Conservation (phyloP, 805 yeast species). For the Hanseniaspora valbyensis region DNA sequence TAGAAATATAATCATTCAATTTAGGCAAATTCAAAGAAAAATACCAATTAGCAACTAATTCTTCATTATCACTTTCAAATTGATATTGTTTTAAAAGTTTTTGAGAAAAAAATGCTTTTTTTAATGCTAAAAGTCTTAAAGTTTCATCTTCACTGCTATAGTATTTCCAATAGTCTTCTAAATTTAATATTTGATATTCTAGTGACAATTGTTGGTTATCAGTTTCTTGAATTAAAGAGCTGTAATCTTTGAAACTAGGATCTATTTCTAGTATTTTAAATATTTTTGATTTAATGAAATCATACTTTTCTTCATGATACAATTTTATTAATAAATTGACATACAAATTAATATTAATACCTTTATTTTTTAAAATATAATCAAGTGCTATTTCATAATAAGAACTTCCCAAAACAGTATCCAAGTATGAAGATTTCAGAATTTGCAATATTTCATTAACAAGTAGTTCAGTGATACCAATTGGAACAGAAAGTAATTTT, state of each 20-base stretch:
- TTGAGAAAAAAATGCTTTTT: slow-evolving; percentile 1
- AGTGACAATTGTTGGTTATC: background rate
- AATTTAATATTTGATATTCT: background rate
- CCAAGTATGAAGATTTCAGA: background rate
- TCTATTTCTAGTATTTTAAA: slow-evolving; percentile 1
- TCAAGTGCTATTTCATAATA: slow-evolving; percentile 11
- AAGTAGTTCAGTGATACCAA: slow-evolving; percentile 4
- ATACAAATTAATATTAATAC: background rate
- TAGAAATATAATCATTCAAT: background rate
- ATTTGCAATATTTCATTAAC: background rate
- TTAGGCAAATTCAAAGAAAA: background rate
- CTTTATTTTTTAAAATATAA: background rate
- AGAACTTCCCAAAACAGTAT: background rate
- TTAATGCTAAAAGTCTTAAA: slow-evolving; percentile 6
- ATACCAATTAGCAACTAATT: background rate
- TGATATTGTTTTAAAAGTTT: slow-evolving; percentile 6
- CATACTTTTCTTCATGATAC: slow-evolving; percentile 1
- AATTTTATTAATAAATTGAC: background rate
- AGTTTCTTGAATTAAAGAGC: background rate
- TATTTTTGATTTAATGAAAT: slow-evolving; percentile 10
- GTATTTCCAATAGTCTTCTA: background rate
- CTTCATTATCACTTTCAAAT: slow-evolving; percentile 10
- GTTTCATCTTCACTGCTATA: slow-evolving; percentile 8
- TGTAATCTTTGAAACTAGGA: background rate
- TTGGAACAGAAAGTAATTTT: too few species aligned